Base-by-base conservation (phyloP, 495 filamentous ascomycete genomes). In the Hyaloscypha hepaticicola region DNA sequence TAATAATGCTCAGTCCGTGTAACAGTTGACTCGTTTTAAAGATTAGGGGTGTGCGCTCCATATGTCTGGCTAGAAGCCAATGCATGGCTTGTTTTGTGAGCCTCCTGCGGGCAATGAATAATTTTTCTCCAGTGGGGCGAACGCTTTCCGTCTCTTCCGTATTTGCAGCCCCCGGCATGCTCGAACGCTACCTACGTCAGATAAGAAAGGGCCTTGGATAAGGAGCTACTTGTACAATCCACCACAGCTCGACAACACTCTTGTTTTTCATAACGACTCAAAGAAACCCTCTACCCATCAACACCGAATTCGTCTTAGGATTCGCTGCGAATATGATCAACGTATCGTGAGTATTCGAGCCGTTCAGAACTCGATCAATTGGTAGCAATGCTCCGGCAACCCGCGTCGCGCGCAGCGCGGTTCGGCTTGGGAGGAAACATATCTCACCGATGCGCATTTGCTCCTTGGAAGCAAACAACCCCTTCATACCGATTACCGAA, bases 351-450 rank as follows among this genome's bases (percentile, higher is more conserved):
- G 9, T 0, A n/a, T 28, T 2, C 31, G 29, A 52, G 31, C 33
- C 26, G 19, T 16, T 22, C 31, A 8, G 2, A 25, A 56, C 11
- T 26, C 16, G 22, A 63, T 55, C 58, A 70, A 66, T 63, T 57
- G 60, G 60, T 29, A 57, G 33, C 65, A 34, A 70, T 70, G 68
- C 58, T 70, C 26, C 53, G 38, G 51, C 68, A 61, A 34, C 60
- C 64, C 29, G 50, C 60, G 1, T 49, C 55, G 63, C 55, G 55
- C 51, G 24, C 60, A 41, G 55, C 57, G 50, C 64, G 57, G 21
- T 27, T 53, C 1, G 12, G 38, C 14, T 3, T 61, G 6, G 11
- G 33, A 5, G 41, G 29, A 2, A 14, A 38, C 29, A 27, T 61
- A 24, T 14, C 38, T 50, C 45, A 51, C 41, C 55, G 60, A 60